A percentile compares a stretch with the other conserved stretches of the same genome.
These are phyloP conservation scores for Cerrena zonata DNA, from an alignment of 1,284 basidiomycete genomes.

Conservation along the genomic window DNA sequence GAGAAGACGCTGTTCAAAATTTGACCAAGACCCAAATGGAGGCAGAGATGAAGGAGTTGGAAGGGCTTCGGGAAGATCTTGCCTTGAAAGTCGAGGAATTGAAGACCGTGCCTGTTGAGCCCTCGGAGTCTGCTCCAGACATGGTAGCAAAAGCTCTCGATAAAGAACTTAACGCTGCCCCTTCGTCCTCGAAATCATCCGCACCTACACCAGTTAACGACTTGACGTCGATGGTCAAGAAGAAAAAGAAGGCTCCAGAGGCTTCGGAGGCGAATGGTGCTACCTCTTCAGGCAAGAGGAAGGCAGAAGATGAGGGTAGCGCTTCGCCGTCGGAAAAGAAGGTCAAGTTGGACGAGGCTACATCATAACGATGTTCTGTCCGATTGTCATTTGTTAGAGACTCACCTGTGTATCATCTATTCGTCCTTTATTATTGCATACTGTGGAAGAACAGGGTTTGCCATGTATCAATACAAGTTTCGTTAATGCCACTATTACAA, in stretches of 20 bases:
- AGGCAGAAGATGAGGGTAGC: constrained; percentile 56
- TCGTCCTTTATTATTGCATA: neutral
- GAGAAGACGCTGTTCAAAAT: constrained; percentile 49
- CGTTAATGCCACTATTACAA: constrained; percentile 4
- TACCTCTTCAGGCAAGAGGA: constrained; percentile 44
- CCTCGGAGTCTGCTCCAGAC: constrained; percentile 51
- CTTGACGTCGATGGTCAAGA: constrained; percentile 75
- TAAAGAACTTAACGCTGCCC: constrained; percentile 49
- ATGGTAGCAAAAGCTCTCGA: constrained; percentile 67
- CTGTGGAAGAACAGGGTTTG: neutral
- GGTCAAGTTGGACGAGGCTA: constrained; percentile 45
- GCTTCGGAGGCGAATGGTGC: constrained; percentile 25
- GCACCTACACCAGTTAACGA: constrained; percentile 59
- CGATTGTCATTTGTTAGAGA: neutral
- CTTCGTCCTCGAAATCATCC: constrained; percentile 17
- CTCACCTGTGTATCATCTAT: neutral
- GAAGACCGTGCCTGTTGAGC: constrained; percentile 67
- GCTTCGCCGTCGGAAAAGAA: constrained; percentile 57
- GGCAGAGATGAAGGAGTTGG: constrained; percentile 71
- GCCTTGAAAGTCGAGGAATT: constrained; percentile 84
- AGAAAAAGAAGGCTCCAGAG: constrained; percentile 67
- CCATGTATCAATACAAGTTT: constrained; percentile 17
- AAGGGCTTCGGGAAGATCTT: constrained; percentile 72
- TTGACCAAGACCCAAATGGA: constrained; percentile 68
- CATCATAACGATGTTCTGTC: constrained; percentile 4